Base-by-base conservation (phyloP, 2,329 filamentous ascomycete species). In the Fusarium sambucinum region DNA sequence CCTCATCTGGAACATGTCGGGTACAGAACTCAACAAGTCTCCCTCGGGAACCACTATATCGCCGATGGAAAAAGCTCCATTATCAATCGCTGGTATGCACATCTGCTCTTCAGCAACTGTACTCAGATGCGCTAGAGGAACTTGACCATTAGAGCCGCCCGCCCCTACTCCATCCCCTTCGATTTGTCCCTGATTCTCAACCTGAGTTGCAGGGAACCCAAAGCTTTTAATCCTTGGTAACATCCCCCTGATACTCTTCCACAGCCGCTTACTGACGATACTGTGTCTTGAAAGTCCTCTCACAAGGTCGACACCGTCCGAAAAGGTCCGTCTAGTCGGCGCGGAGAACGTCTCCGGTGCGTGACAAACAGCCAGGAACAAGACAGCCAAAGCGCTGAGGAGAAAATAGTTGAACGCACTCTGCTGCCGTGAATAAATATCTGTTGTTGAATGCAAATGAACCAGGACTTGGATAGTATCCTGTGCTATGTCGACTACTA, bases 271-370 rank as follows among this genome's bases (percentile, higher is more conserved):
- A 29, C 77, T 80, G 0, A 73, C 75, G 0, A 68, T 68, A n/a
- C 74, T 78, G 27, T 79, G 66, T 0, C 74, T 69, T 1, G 78
- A 80, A 21, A 80, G 73, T 1, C 72, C 73, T 14, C 73, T 69
- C 2, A 81, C 72, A 0, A 80, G 70, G 2, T 77, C 73, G 4
- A 78, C 72, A 0, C 76, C 78, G 0, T 77, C 74, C 5, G 72
- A 58, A 27, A 80, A 80, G 5, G 64, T 76, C 33, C 75, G 73
- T 6, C 76, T 72, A 52, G 77, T 79, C 0, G 72, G 70, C 11
- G 77, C 78, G 4, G 80, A 78, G 50, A 84, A 85, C 4, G 74
- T 74, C 3, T 75, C 73, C 0, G 83, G 82, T 0, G 80, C 81
- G 63, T 84, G 81, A 5, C 82, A 77, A 0, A 84, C 81, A 1